A percentile compares a stretch with the other conserved stretches of the same genome.
phyloP scores from a whole-genome alignment of 371 early-diverging fungal genomes.

The Basidiobolus heterosporus region DNA sequence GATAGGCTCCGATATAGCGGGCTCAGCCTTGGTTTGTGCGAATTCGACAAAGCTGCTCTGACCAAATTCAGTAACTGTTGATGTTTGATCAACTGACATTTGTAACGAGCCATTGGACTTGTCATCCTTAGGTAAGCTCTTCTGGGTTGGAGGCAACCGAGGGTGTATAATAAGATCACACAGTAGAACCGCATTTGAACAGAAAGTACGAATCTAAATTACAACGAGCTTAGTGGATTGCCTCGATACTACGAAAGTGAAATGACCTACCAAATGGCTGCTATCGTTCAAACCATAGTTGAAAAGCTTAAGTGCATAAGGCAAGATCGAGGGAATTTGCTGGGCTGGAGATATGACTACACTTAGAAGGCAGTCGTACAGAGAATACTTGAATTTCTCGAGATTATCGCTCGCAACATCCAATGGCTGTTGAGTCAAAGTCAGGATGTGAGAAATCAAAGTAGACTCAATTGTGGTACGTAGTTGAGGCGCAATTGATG shows the following conservation, averaged over 20 bases:
- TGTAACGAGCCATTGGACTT: no score
- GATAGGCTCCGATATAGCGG: no score
- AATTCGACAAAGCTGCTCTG: no score
- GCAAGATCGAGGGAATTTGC: slow-evolving; percentile 1
- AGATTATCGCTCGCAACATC: not conserved
- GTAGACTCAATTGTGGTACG: slow-evolving; percentile 1
- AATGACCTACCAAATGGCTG: not conserved
- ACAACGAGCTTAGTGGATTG: not conserved
- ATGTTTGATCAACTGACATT: no score
- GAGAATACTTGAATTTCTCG: not conserved
- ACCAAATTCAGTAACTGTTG: no score
- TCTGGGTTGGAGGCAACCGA: slow-evolving; percentile 26
- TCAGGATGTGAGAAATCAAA: slow-evolving; percentile 2
- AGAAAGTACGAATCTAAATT: slow-evolving; percentile 10
- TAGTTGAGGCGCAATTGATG: not conserved
- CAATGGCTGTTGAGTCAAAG: not conserved
- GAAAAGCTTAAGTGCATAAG: slow-evolving; percentile 3
- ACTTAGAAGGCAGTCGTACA: slow-evolving; percentile 6
- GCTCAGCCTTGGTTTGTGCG: no score
- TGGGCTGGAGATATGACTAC: slow-evolving; percentile 4
- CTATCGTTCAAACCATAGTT: slow-evolving; percentile 1
- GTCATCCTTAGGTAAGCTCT: no score
- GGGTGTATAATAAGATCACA: slow-evolving; percentile 40
- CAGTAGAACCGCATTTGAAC: slow-evolving; percentile 23
- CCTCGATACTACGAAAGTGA: no score